Evolutionary conservation across 441 rosid species (phyloP).

Genomic region (Flueggea neowawraea): DNA sequence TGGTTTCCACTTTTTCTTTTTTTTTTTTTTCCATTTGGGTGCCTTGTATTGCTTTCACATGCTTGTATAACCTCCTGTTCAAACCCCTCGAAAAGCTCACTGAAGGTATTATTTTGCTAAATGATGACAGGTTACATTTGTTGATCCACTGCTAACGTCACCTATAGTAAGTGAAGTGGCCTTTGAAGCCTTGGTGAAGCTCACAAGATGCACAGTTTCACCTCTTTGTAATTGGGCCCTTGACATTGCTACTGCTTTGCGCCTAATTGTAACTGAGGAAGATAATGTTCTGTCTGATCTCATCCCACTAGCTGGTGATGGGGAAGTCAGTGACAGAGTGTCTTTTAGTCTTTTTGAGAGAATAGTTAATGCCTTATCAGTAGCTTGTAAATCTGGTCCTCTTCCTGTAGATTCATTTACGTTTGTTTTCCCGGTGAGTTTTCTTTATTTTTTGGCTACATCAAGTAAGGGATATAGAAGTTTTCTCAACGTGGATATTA

Average conservation of each 20-base stretch:
- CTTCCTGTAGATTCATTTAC: constrained; percentile 96
- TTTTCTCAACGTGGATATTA: constrained; percentile 8
- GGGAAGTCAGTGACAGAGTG: constrained; percentile 45
- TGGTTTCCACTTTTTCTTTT: too few species aligned
- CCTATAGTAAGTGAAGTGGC: constrained; percentile 80
- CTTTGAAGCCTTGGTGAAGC: constrained; percentile 84
- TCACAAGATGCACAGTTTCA: constrained; percentile 73
- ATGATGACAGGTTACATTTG: constrained; percentile 65
- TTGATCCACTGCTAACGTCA: constrained; percentile 86
- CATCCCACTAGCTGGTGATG: constrained; percentile 44
- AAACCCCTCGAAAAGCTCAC: too few species aligned
- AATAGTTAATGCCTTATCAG: constrained; percentile 64
- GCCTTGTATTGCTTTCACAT: too few species aligned
- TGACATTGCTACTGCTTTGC: constrained; percentile 95
- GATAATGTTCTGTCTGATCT: constrained; percentile 48
- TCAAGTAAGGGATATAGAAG: constrained; percentile 1
- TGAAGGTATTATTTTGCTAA: not conserved
- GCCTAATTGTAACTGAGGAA: constrained; percentile 67
- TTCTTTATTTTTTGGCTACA: not conserved
- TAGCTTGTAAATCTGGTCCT: constrained; percentile 90
- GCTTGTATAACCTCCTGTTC: too few species aligned
- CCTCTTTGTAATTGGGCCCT: constrained; percentile 97
- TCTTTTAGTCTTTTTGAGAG: constrained; percentile 79
- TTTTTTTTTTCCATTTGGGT: too few species aligned
- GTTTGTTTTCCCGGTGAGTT: constrained; percentile 90